phyloP scores from a whole-genome alignment of 495 filamentous ascomycete genomes.

The Staphylotrichum tortipilum region DNA sequence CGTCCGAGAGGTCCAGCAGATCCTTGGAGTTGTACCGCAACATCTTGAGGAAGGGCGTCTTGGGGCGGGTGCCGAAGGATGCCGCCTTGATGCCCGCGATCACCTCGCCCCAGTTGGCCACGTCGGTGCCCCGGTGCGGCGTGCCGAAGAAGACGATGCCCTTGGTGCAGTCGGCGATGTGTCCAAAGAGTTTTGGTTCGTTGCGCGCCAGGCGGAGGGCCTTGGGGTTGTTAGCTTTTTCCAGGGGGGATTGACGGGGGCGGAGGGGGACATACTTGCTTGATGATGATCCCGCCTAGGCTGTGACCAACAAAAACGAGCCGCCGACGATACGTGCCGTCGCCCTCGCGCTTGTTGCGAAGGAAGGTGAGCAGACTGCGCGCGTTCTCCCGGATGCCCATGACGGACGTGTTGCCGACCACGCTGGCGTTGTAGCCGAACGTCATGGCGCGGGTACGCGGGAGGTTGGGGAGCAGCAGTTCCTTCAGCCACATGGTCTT shows the following conservation, averaged over 20 bases:
- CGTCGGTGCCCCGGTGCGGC: constrained; percentile 16
- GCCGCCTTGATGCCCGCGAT: constrained; percentile 4
- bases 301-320: constrained; percentile 34
- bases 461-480: constrained; percentile 35
- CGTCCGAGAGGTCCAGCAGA: constrained; percentile 8
- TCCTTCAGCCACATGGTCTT: constrained; percentile 33
- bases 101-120: constrained; percentile 9
- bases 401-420: constrained; percentile 38
- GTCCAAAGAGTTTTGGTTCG: neutral
- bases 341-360: neutral
- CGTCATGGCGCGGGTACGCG: constrained; percentile 34
- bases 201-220: constrained; percentile 7
- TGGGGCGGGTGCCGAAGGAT: neutral
- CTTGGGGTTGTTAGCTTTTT: neutral
- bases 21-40: constrained; percentile 2
- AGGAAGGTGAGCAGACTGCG: neutral
- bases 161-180: constrained; percentile 3
- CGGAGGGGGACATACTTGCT: constrained; percentile 20
- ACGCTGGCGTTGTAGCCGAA: constrained; percentile 38
- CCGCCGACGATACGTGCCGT: constrained; percentile 25
- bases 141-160: constrained; percentile 22
- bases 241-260: neutral
- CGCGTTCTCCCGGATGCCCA: constrained; percentile 40
- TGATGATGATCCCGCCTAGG: constrained; percentile 31
- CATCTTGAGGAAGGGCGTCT: neutral